Conservation (phyloP, 352 stramenopile genomes). For the Globisporangium ultimum region DNA sequence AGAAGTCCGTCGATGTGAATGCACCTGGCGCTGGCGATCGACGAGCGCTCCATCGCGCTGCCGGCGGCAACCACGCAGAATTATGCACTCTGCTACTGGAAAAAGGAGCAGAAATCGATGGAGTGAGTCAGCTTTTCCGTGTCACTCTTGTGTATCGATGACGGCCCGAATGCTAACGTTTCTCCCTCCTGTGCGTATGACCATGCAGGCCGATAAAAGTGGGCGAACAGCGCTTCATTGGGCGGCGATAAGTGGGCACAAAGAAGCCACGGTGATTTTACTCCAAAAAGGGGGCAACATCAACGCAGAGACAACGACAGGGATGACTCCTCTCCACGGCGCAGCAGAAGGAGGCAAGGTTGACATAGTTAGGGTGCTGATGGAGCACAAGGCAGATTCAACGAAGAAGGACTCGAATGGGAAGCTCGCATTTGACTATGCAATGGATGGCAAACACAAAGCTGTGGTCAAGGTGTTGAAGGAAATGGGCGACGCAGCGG, state of each 20-base stretch:
- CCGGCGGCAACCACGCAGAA: conserved; percentile 87
- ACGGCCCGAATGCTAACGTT: neutral
- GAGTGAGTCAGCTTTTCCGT: conserved; percentile 34
- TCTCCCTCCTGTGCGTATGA: neutral
- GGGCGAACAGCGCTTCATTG: conserved; percentile 91
- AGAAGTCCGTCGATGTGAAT: conserved; percentile 88
- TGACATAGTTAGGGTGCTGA: conserved; percentile 89
- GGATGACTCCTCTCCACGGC: conserved; percentile 87
- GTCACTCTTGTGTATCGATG: neutral
- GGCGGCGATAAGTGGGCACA: conserved; percentile 91
- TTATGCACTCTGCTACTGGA: conserved; percentile 85
- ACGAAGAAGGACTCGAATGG: conserved; percentile 87
- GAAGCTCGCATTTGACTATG: conserved; percentile 91
- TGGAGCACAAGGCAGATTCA: conserved; percentile 89
- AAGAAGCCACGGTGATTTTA: conserved; percentile 83
- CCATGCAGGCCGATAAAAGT: conserved; percentile 87
- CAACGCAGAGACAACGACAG: conserved; percentile 88
- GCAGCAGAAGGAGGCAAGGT: conserved; percentile 90
- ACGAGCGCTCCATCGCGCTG: conserved; percentile 83
- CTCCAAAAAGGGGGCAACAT: conserved; percentile 86
- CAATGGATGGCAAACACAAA: conserved; percentile 91
- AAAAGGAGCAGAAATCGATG: conserved; percentile 84
- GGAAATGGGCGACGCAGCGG: conserved; percentile 89
- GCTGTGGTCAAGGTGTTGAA: conserved; percentile 90
- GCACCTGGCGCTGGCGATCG: conserved; percentile 82